phyloP scores from a whole-genome alignment of 331 rosid species.

The Erythrophleum ivorense region DNA sequence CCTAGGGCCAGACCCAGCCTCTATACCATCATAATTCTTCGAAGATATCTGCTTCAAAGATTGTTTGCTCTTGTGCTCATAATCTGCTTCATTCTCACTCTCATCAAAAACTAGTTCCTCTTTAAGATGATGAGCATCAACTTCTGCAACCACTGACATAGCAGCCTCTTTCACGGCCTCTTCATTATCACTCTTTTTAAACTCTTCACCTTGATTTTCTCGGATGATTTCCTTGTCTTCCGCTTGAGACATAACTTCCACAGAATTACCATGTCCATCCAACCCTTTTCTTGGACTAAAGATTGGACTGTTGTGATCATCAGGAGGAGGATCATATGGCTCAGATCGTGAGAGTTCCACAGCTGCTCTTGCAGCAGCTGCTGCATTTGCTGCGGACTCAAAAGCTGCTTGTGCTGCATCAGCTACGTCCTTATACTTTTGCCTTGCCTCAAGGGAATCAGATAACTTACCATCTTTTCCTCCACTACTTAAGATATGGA shows the following conservation, averaged over 20 bases:
- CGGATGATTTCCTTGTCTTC: constrained; percentile 34
- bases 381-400: constrained; percentile 90
- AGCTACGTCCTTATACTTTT: constrained; percentile 78
- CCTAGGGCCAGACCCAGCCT: constrained; percentile 36
- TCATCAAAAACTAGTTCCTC: constrained; percentile 51
- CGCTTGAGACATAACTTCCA: constrained; percentile 1
- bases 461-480: constrained; percentile 52
- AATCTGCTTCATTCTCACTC: constrained; percentile 49
- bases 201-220: constrained; percentile 38
- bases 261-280: constrained; percentile 29
- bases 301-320: constrained; percentile 54
- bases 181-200: constrained; percentile 25
- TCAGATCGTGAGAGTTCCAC: constrained; percentile 72
- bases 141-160: constrained; percentile 26
- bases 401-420: constrained; percentile 98
- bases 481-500: constrained; percentile 35
- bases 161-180: constrained; percentile 31
- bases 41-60: constrained; percentile 42
- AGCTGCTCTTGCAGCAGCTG: constrained; percentile 87
- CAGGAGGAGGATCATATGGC: constrained; percentile 56
- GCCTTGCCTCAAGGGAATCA: constrained; percentile 49
- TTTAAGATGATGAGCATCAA: constrained; percentile 38
- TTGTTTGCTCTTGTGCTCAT: constrained; percentile 31
- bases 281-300: constrained; percentile 37
- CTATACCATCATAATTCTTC: constrained; percentile 43